Evolutionary conservation across 129 eudicot genomes (phyloP).

Genomic region (Artemisia tridentata): DNA sequence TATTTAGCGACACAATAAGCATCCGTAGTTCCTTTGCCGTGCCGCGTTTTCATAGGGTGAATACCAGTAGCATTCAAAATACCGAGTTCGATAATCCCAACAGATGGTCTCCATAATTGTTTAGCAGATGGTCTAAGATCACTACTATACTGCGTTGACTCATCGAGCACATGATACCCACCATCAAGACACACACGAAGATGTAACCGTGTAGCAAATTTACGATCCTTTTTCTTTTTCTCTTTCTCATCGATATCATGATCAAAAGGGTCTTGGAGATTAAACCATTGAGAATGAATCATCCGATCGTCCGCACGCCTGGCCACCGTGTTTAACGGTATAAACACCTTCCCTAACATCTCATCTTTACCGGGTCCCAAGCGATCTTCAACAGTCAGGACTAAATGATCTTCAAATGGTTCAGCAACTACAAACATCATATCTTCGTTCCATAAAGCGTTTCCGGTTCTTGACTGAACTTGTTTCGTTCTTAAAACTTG

Average conservation of each 20-base stretch:
- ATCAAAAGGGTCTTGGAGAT: slow-evolving; percentile 50
- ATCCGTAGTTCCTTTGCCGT: slow-evolving; percentile 64
- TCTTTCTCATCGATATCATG: slow-evolving; percentile 50
- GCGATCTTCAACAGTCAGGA: slow-evolving; percentile 70
- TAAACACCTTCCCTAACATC: slow-evolving; percentile 51
- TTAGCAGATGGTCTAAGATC: slow-evolving; percentile 89
- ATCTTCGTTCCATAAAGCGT: slow-evolving; percentile 83
- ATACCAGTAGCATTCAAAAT: slow-evolving; percentile 66
- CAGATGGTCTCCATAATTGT: slow-evolving; percentile 86
- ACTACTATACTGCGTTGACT: slow-evolving; percentile 91
- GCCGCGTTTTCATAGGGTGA: slow-evolving; percentile 74
- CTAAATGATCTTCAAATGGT: slow-evolving; percentile 82
- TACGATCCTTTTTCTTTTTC: slow-evolving; percentile 48
- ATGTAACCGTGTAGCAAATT: slow-evolving; percentile 70
- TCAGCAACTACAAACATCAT: slow-evolving; percentile 94
- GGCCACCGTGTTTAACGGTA: slow-evolving; percentile 57
- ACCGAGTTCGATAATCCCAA: slow-evolving; percentile 88
- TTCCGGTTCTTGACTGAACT: slow-evolving; percentile 45
- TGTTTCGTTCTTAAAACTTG: slow-evolving; percentile 63
- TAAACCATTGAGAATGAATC: slow-evolving; percentile 57
- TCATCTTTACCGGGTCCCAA: slow-evolving; percentile 69
- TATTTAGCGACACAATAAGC: slow-evolving; percentile 80
- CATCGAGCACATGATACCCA: slow-evolving; percentile 93
- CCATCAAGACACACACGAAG: slow-evolving; percentile 83
- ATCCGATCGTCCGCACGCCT: slow-evolving; percentile 72